phyloP scores from a whole-genome alignment of 306 rosid genomes.

The Cyamopsis tetragonoloba region DNA sequence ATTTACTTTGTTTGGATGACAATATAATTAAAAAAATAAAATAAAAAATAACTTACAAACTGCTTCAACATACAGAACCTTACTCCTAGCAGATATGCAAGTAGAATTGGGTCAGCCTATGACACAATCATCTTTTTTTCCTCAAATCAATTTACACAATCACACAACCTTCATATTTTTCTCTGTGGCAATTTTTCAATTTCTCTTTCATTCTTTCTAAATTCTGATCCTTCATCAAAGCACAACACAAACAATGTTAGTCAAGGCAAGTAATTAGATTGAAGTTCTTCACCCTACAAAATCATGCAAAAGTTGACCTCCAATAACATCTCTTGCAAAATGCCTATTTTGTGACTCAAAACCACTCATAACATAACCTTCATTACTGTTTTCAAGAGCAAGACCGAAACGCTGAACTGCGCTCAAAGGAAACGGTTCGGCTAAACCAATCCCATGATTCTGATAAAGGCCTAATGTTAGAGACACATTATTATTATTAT shows the following conservation, averaged over 20 bases:
- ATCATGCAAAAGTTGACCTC: slow-evolving; percentile 76
- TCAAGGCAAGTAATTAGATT: slow-evolving; percentile 16
- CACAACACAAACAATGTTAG: slow-evolving; percentile 35
- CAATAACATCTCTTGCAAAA: slow-evolving; percentile 64
- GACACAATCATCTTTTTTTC: too few species aligned
- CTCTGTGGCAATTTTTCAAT: slow-evolving; percentile 10
- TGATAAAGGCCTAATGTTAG: slow-evolving; percentile 88
- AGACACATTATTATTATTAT: slow-evolving; percentile 48
- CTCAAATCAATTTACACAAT: too few species aligned
- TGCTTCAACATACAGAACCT: too few species aligned
- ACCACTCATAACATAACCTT: slow-evolving; percentile 57
- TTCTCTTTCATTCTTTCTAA: slow-evolving; percentile 8
- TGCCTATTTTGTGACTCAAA: slow-evolving; percentile 70
- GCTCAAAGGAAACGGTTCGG: slow-evolving; percentile 68
- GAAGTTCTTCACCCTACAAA: slow-evolving; percentile 48
- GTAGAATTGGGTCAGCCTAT: too few species aligned
- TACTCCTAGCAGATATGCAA: too few species aligned
- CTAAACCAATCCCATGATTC: slow-evolving; percentile 58
- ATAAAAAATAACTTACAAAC: too few species aligned
- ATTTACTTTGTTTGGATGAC: too few species aligned
- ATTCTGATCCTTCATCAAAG: slow-evolving; percentile 16
- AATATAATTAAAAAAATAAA: too few species aligned
- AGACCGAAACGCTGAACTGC: slow-evolving; percentile 66
- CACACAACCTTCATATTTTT: too few species aligned
- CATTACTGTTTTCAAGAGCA: slow-evolving; percentile 43